Evolutionary conservation across 2,329 filamentous ascomycete species (phyloP).

Genomic region (Pyrenophora tritici-repentis): DNA sequence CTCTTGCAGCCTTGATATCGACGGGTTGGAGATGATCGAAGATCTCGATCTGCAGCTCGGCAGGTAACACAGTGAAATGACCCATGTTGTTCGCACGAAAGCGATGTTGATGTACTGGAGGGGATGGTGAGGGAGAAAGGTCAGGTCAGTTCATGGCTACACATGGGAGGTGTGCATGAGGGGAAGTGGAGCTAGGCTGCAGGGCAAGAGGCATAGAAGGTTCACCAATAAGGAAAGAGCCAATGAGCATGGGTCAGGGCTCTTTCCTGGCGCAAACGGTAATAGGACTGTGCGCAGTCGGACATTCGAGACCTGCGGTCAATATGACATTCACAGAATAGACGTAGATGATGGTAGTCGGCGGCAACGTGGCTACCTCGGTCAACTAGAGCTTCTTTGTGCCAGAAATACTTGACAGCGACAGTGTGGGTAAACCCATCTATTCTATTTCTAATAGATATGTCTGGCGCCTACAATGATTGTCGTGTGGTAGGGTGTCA

Average conservation of each 20-base stretch:
- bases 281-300: too few relatives aligned
- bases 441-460: too few relatives aligned
- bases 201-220: not conserved
- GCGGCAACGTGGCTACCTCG: too few relatives aligned
- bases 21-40: constrained; percentile 28
- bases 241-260: not conserved
- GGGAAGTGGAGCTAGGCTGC: constrained; percentile 2
- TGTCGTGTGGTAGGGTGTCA: too few relatives aligned
- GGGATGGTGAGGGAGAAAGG: not conserved
- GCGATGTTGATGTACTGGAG: not conserved
- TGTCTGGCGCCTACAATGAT: too few relatives aligned
- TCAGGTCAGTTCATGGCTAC: constrained; percentile 5
- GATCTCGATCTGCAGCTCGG: constrained; percentile 38
- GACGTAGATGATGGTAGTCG: too few relatives aligned
- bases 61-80: constrained; percentile 25
- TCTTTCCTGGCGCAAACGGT: too few relatives aligned
- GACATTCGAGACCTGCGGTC: too few relatives aligned
- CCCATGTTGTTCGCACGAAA: constrained; percentile 1
- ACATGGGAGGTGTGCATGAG: not conserved
- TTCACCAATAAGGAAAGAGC: constrained; percentile 8
- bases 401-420: too few relatives aligned
- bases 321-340: too few relatives aligned
- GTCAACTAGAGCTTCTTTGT: too few relatives aligned
- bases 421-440: too few relatives aligned
- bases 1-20: constrained; percentile 33